A percentile compares a stretch with the other conserved stretches of the same genome.
phyloP scores from a whole-genome alignment of 345 rosid species.

The Nephelium lappaceum region DNA sequence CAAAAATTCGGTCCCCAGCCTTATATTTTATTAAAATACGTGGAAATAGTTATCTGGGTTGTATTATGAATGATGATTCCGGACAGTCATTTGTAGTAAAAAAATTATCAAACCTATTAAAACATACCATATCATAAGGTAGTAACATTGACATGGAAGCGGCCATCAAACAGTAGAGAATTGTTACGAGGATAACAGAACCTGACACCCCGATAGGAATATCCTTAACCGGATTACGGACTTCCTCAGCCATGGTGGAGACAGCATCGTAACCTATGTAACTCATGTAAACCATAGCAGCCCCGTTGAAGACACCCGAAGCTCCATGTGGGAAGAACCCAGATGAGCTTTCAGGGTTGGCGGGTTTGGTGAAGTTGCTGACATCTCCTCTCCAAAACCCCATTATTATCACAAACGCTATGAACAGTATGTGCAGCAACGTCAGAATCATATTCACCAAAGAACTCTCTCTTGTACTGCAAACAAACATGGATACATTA shows the following conservation, averaged over 20 bases:
- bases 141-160: slow-evolving; percentile 92
- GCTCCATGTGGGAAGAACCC: slow-evolving; percentile 81
- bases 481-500: not conserved
- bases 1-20: no score
- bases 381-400: slow-evolving; percentile 73
- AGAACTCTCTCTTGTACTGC: slow-evolving; percentile 79
- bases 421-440: slow-evolving; percentile 73
- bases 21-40: no score
- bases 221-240: slow-evolving; percentile 72
- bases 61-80: no score
- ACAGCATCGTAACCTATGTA: slow-evolving; percentile 98
- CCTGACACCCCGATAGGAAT: slow-evolving; percentile 92
- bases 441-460: slow-evolving; percentile 77
- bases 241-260: slow-evolving; percentile 96
- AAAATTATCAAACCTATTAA: no score
- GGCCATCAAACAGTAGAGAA: slow-evolving; percentile 89
- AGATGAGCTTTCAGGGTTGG: slow-evolving; percentile 49
- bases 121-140: slow-evolving; percentile 68
- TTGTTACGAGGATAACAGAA: slow-evolving; percentile 73
- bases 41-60: no score
- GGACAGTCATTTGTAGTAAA: no score
- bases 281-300: slow-evolving; percentile 81
- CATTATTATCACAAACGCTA: slow-evolving; percentile 68
- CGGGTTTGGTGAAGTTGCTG: slow-evolving; percentile 58
- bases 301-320: slow-evolving; percentile 78